Percentiles rank a stretch among this genome's conserved stretches.
These are phyloP conservation scores for Metschnikowia matae DNA, from an alignment of 805 yeast genomes.

Conservation along the genomic window DNA sequence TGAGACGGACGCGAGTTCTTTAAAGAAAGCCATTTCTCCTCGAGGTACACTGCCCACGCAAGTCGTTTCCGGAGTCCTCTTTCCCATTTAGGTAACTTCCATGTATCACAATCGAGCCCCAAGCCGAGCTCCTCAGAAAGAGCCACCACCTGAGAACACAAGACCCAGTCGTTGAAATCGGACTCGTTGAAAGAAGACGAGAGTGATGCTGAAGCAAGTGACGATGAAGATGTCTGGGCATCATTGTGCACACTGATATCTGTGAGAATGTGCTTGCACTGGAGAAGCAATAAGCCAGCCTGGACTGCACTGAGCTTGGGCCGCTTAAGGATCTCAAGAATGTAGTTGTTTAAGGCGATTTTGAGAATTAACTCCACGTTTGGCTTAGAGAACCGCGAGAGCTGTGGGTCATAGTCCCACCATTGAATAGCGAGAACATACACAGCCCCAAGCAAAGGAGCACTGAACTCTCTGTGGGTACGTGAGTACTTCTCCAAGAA, in stretches of 20 bases:
- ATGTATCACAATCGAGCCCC: constrained; percentile 82
- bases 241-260: constrained; percentile 4
- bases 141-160: constrained; percentile 83
- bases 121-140: constrained; percentile 87
- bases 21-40: constrained; percentile 86
- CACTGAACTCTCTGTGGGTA: constrained; percentile 87
- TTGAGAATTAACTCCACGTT: constrained; percentile 49
- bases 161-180: constrained; percentile 71
- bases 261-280: constrained; percentile 46
- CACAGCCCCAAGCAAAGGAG: constrained; percentile 87
- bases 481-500: constrained; percentile 87
- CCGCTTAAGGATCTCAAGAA: constrained; percentile 71
- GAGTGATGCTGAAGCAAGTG: constrained; percentile 16
- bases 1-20: constrained; percentile 85
- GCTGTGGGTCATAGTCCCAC: constrained; percentile 87
- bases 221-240: constrained; percentile 12
- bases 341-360: constrained; percentile 60
- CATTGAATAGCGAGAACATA: constrained; percentile 85
- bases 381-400: constrained; percentile 76
- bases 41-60: constrained; percentile 94
- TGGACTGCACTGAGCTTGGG: constrained; percentile 91
- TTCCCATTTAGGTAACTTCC: constrained; percentile 97
- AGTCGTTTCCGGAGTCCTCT: constrained; percentile 79
- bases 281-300: constrained; percentile 76
- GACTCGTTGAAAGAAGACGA: constrained; percentile 24